These are phyloP conservation scores for Dothidotthia symphoricarpi DNA, from an alignment of 2,329 filamentous ascomycete genomes.

Conservation along the genomic window DNA sequence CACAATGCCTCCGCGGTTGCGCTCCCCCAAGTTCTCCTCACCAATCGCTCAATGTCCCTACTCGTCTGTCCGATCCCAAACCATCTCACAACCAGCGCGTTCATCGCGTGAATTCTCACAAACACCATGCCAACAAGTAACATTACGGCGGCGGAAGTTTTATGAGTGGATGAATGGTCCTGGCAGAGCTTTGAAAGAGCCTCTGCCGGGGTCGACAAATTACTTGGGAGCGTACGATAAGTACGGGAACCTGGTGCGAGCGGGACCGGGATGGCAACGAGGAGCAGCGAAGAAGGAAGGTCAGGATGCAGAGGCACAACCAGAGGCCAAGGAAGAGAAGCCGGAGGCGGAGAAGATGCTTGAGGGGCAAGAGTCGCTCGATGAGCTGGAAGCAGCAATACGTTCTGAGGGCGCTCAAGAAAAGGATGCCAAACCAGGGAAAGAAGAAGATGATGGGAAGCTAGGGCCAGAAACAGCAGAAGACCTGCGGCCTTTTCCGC, in stretches of 20 bases:
- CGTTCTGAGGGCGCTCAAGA: constrained; percentile 20
- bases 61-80: constrained; percentile 23
- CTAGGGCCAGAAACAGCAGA: constrained; percentile 33
- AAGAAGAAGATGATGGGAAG: constrained; percentile 18
- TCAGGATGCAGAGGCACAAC: constrained; percentile 5
- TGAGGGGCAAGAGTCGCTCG: constrained; percentile 31
- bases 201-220: constrained; percentile 53
- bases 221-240: constrained; percentile 56
- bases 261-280: constrained; percentile 22
- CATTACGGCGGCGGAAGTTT: constrained; percentile 55
- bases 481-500: constrained; percentile 63
- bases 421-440: constrained; percentile 13
- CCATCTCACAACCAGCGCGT: constrained; percentile 21
- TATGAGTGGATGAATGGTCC: constrained; percentile 60
- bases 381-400: constrained; percentile 29
- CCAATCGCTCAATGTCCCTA: constrained; percentile 18
- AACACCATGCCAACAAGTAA: constrained; percentile 42
- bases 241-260: constrained; percentile 49
- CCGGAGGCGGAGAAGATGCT: constrained; percentile 23
- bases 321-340: constrained; percentile 14
- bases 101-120: constrained; percentile 39
- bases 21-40: constrained; percentile 27
- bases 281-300: constrained; percentile 18
- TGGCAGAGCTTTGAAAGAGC: constrained; percentile 50
- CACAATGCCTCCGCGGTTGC: constrained; percentile 39